Evolutionary conservation across 306 rosid species (phyloP), one percentile per base, ranked within the genome.

Genomic region (Lagenaria siceraria): DNA sequence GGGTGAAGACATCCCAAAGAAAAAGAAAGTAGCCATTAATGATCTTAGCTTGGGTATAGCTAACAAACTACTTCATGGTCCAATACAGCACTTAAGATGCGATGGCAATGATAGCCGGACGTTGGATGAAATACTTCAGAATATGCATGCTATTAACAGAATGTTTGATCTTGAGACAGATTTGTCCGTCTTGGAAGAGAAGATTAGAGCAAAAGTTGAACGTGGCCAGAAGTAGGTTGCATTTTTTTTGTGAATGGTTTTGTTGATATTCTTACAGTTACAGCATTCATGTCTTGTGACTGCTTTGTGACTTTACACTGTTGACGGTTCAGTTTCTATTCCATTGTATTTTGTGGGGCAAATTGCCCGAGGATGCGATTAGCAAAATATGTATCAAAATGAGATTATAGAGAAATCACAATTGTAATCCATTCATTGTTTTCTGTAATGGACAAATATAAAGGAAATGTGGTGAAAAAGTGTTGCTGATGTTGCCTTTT

Each of bases 111-210:
- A 88, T 24, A 76, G 82, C 56, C 85, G 81, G 3, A 55, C 84
- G 35, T 49, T 92, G 82, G 69, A 64, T 64, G 97, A 92, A 84
- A 86, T 86, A 22, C 89, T 90, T 40, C 92, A 92, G 85, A 95
- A 92, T 64, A 95, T 90, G 97, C 86, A 79, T 31, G 96, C 97
- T 59, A 81, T 92, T 42, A 92, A 92, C 81, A 88, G 98, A 87
- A 95, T 95, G 96, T 95, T 87, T 78, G 90, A 89, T 79, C 96
- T 95, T 6, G 96, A 90, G 68, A 88, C 97, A 31, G 97, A 95
- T 36, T 76, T 52, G 15, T 88, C 92, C 25, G 42, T 87, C 55
- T 81, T 95, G 71, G 97, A 92, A 86, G 89, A 90, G 78, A 95
- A 92, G 87, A 84, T 90, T 76, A 87, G 85, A 82, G 88, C 85